Conservation (phyloP, 2,329 filamentous ascomycete species). For the Neopestalotiopsis rosae region DNA sequence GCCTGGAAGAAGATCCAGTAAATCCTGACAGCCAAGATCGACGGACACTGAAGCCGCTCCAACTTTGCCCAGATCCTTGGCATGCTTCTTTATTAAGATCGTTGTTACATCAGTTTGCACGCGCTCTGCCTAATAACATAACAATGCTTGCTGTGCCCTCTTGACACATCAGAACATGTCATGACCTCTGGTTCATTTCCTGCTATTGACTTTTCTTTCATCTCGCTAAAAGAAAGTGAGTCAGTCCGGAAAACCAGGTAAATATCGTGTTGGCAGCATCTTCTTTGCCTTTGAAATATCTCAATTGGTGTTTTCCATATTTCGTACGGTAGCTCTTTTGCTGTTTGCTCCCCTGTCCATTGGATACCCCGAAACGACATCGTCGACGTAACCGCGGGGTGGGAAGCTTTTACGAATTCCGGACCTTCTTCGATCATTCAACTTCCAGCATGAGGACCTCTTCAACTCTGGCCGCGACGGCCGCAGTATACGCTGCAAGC, state of each 20-base stretch:
- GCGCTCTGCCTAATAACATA: background rate
- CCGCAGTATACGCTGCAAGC: background rate
- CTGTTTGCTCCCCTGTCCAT: too few species aligned
- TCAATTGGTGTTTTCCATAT: too few species aligned
- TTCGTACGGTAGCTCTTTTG: too few species aligned
- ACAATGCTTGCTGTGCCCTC: background rate
- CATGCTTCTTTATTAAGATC: conserved; percentile 2
- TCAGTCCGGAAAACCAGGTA: too few species aligned
- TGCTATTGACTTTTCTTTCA: too few species aligned
- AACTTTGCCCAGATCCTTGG: conserved; percentile 1
- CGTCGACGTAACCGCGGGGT: background rate
- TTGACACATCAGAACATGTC: too few species aligned
- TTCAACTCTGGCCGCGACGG: background rate
- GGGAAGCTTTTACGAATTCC: background rate
- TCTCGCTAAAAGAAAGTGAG: too few species aligned
- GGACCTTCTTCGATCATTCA: background rate
- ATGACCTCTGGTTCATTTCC: too few species aligned
- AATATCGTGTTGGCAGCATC: too few species aligned
- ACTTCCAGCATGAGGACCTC: background rate
- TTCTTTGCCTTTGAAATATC: too few species aligned
- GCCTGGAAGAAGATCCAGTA: background rate
- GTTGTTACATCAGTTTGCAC: background rate
- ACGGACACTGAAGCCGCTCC: background rate
- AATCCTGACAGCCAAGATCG: background rate
- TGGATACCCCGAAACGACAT: background rate